Base-by-base conservation (phyloP, 208 protist genomes). In the Wallacemonas sp. region DNA sequence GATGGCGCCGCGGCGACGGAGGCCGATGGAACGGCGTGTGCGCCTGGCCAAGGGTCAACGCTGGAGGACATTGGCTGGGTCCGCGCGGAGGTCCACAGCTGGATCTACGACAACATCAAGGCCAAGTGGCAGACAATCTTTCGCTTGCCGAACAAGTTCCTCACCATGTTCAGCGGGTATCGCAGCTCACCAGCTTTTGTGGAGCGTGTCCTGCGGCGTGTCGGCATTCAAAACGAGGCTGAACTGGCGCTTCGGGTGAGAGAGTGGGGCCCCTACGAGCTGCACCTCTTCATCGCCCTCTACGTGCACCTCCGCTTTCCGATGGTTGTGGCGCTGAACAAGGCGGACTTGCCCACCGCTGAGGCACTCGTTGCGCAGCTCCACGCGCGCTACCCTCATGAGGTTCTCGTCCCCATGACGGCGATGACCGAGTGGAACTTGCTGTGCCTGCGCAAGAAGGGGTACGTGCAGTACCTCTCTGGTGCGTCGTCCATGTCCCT, bases 101-200 rank as follows among this genome's bases (percentile, higher is more conserved):
- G 95, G 95, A 96, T 98, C n/a, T 97, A 94, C 68, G 84, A 93
- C 71, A 98, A 98, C 72, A 72, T 98, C 17, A 67, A 68, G 26
- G 75, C 75, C 33, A 95, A 96, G 80, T 97, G 93, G 91, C 26
- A 8, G 39, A 68, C 73, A n/a, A 63, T 97, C 21, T 26, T 70
- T 0, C 74, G 86, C 5, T 76, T 83, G 39, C 94, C 94, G 0
- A 28, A 58, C 34, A 85, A 87, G 77, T 81, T 98, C 38, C 75
- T 78, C n/a, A 67, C 27, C 45, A 95, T 98, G 92, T 97, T 98
- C 79, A 94, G 72, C 15, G 95, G 95, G 27, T 98, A 98, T 77
- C 85, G 80, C 63, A 84, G 88, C 70, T 76, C 82, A 2, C 84
- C 82, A 0, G 61, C 66, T 14, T 87, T 97, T 53, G 84, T 96